phyloP scores from a whole-genome alignment of 495 filamentous ascomycete genomes.

The Parmelia sp. region DNA sequence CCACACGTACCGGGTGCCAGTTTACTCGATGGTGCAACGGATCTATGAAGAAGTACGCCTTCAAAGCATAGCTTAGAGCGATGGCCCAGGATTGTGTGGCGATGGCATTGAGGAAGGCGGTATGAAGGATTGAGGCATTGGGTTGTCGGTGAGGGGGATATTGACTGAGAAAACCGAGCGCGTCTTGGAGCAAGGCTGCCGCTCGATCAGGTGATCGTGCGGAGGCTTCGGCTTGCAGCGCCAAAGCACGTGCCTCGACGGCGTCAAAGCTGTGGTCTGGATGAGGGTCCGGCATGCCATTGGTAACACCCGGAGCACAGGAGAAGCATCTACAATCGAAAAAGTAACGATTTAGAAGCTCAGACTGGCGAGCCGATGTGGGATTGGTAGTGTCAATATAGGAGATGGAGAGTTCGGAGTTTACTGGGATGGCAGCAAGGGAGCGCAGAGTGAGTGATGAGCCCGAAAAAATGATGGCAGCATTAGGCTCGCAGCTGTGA shows the following conservation, averaged over 20 bases:
- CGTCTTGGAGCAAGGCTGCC: conserved; percentile 27
- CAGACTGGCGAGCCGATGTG: conserved; percentile 38
- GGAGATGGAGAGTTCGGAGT: conserved; percentile 60
- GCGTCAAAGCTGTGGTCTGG: conserved; percentile 15
- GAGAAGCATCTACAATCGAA: conserved; percentile 58
- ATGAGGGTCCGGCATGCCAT: conserved; percentile 22
- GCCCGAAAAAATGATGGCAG: conserved; percentile 58
- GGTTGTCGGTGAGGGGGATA: conserved; percentile 41
- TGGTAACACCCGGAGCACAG: conserved; percentile 38
- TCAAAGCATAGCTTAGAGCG: conserved; percentile 38
- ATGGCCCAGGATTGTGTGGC: conserved; percentile 29
- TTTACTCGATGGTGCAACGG: conserved; percentile 31
- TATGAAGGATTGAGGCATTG: conserved; percentile 36
- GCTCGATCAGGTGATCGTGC: conserved; percentile 28
- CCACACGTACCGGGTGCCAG: conserved; percentile 39
- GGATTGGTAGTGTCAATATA: conserved; percentile 61
- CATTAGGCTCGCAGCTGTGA: conserved; percentile 66
- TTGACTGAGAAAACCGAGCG: conserved; percentile 29
- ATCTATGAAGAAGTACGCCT: conserved; percentile 38
- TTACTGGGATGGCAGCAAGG: conserved; percentile 41
- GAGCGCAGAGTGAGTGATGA: conserved; percentile 41
- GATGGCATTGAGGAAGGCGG: conserved; percentile 34
- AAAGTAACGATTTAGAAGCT: conserved; percentile 55
- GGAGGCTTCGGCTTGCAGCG: conserved; percentile 25
- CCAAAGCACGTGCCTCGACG: conserved; percentile 22